Percentiles rank a stretch among this genome's conserved stretches.
Conservation (phyloP, 805 yeast genomes). For the Candida alai region DNA sequence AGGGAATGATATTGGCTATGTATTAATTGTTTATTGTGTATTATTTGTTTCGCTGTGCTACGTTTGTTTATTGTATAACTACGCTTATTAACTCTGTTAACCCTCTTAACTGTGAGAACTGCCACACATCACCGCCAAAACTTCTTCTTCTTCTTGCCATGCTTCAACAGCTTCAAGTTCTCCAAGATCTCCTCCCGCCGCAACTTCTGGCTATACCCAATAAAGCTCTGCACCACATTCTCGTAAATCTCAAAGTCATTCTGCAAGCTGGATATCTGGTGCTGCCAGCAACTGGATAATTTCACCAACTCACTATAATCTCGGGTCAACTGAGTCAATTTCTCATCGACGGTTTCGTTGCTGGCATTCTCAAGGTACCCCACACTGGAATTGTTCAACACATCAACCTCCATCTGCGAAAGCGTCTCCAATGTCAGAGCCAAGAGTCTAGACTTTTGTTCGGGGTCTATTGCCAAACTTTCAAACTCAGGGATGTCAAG, state of each 20-base stretch:
- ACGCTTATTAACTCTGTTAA: too few relatives aligned
- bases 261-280: conserved; percentile 44
- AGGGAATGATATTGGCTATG: background rate
- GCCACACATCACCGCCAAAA: conserved; percentile 15
- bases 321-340: conserved; percentile 29
- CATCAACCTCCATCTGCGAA: conserved; percentile 31
- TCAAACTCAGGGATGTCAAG: conserved; percentile 35
- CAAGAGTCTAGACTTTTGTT: conserved; percentile 21
- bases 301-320: conserved; percentile 24
- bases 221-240: conserved; percentile 81
- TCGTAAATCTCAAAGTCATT: conserved; percentile 77
- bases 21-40: background rate
- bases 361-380: conserved; percentile 11
- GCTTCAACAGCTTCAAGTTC: conserved; percentile 27
- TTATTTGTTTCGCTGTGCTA: background rate
- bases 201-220: conserved; percentile 84
- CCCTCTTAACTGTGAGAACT: too few relatives aligned
- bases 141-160: conserved; percentile 14
- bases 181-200: conserved; percentile 47
- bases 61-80: conserved; percentile 2
- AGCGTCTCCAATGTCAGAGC: conserved; percentile 24
- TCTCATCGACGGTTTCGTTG: conserved; percentile 30
- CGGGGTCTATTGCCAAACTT: conserved; percentile 25
- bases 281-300: conserved; percentile 47
- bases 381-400: conserved; percentile 24